Evolutionary conservation across 805 yeast species (phyloP).

Genomic region (Priceomyces castillae): DNA sequence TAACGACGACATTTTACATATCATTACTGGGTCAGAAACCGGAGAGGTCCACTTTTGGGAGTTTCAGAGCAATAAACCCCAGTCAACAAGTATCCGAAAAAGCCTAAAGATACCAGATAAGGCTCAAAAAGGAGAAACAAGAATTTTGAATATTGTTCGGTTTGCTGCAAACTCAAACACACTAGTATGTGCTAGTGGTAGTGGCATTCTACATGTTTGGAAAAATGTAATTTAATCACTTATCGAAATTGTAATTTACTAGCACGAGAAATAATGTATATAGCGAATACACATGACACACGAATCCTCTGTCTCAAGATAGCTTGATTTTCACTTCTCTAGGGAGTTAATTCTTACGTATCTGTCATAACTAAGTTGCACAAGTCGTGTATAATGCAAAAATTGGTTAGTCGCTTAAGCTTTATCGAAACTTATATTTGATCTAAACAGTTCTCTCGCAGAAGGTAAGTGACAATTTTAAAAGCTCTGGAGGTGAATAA

Average conservation of each 20-base stretch:
- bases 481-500: neutral
- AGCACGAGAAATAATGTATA: no score
- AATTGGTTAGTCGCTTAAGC: neutral
- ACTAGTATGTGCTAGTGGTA: slow-evolving; percentile 18
- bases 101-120: neutral
- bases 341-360: no score
- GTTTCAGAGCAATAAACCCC: neutral
- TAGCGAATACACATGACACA: no score
- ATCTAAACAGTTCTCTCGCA: neutral
- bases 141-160: slow-evolving; percentile 7
- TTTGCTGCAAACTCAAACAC: slow-evolving; percentile 11
- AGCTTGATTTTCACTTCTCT: no score
- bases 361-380: no score
- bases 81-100: neutral
- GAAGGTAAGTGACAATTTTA: neutral
- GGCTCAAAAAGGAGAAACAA: neutral
- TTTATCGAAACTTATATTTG: neutral
- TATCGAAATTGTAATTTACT: no score
- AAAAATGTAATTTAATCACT: slow-evolving; percentile 14
- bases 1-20: slow-evolving; percentile 14
- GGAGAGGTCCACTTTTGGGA: slow-evolving; percentile 19
- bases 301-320: no score
- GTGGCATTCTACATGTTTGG: slow-evolving; percentile 23
- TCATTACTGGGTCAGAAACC: slow-evolving; percentile 17
- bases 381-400: neutral